Conservation (phyloP, 1,284 basidiomycete species). For the Tausonia pullulans region DNA sequence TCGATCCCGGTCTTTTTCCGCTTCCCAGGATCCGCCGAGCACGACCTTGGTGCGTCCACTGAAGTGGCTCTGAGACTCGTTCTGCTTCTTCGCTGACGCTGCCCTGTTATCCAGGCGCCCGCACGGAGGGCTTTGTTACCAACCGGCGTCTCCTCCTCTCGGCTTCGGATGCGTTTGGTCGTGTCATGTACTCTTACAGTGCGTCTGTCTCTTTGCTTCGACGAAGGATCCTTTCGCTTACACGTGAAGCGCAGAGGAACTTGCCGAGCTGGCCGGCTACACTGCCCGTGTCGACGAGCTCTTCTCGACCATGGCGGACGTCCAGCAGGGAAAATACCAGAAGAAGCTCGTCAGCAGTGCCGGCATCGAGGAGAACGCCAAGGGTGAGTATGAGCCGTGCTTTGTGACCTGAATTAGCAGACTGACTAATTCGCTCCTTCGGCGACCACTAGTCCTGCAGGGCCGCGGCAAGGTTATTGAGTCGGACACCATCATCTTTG, state of each 20-base stretch:
- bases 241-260: constrained; percentile 39
- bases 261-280: constrained; percentile 91
- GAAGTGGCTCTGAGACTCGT: neutral
- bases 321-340: constrained; percentile 72
- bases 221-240: neutral
- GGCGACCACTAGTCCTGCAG: constrained; percentile 49
- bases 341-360: constrained; percentile 75
- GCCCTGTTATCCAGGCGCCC: neutral
- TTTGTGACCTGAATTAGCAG: constrained; percentile 2
- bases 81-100: neutral
- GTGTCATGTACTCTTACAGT: constrained; percentile 87
- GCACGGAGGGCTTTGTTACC: constrained; percentile 67
- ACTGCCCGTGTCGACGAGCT: constrained; percentile 82
- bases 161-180: constrained; percentile 46
- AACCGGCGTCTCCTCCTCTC: constrained; percentile 77
- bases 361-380: constrained; percentile 62
- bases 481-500: constrained; percentile 77
- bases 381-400: constrained; percentile 44
- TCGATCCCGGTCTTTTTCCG: constrained; percentile 90
- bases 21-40: constrained; percentile 48
- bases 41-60: constrained; percentile 23
- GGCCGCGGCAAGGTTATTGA: constrained; percentile 69
- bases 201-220: neutral
- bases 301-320: constrained; percentile 83
- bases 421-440: neutral